Evolutionary conservation across 2,329 filamentous ascomycete genomes (phyloP), one percentile per base, ranked within the genome.

Genomic region (Phyllosticta citrichinensis): DNA sequence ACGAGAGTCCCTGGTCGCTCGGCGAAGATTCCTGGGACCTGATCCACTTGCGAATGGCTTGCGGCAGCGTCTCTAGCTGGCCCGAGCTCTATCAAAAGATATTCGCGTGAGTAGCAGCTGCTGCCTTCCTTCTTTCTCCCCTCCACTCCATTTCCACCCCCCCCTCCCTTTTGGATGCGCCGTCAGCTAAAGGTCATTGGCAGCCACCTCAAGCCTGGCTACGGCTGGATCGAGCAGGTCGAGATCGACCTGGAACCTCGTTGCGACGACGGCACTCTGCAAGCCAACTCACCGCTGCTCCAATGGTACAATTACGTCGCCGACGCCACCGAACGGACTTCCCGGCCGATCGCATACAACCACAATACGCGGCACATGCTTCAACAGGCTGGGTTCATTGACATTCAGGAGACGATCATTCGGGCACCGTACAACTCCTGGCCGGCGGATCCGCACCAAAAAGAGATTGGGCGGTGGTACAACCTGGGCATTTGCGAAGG

Each of bases 241-340:
- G 93, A 97, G 71, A 87, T 97, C 60, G 91, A 97, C 73, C 89
- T 89, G 73, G 79, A 82, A 55, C 90, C 91, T 19, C 84, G 84
- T 57, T 88, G 85, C 68, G 87, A 91, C 64, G 84, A 89, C 66
- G 80, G 81, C 40, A 83, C 83, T 0, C 74, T 88, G 14, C 79
- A 82, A 11, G 65, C 74, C 3, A 75, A 83, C 47, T 84, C 86
- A 8, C 77, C 80, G 27, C 76, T 93, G 17, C 74, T 78, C 53
- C 76, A 83, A 66, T 96, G 91, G 91, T 87, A 87, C 64, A 75
- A 83, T 25, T 82, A 83, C 62, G 76, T 95, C 61, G 79, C 84
- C 55, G 80, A 83, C 62, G 87, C 88, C 52, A 92, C 91, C 65
- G 80, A 84, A 55, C 78, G 79, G 52, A 81, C 82, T 51, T 81